Evolutionary conservation across 2,329 filamentous ascomycete genomes (phyloP), one percentile per base, ranked within the genome.

Genomic region (Sporothrix variecibatus): DNA sequence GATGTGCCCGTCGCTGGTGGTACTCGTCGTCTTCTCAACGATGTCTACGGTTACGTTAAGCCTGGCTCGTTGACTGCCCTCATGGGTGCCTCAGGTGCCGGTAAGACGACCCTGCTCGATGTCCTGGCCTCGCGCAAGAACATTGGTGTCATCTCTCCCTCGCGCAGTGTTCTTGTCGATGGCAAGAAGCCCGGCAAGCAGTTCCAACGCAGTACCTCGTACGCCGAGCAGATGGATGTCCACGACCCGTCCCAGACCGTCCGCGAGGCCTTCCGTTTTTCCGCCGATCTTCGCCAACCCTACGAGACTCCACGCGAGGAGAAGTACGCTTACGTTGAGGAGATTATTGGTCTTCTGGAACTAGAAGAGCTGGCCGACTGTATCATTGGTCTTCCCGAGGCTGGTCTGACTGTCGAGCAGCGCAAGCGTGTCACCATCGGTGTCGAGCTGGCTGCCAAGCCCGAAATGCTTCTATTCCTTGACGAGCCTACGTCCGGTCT

Each of bases 361-460:
- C 89, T 90, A 84, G 87, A 89, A 78, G 77, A 83, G 8, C 88
- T 89, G 53, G 88, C 88, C 1, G 88, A 90, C 79, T 87, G 86
- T 73, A 87, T 90, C 43, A 89, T 90, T 69, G 88, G 88, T 40
- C 84, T 82, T 2, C 84, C 87, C 3, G 88, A 95, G 79, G 91
- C 93, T 79, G 94, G 93, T 76, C 84, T 93, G 31, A 92, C 91
- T 3, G 88, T 90, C 15, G 89, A 90, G 79, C 87, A 90, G 81
- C 85, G 88, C 69, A 91, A 91, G 82, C 92, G 94, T 78, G 89
- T 97, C n/a, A 97, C 94, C 0, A 97, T 97, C 75, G 94, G 93
- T 78, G 94, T 97, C 11, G 94, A 97, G 80, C 86, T 97, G 8
- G 94, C 93, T 9, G 94, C 94, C 20, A 96, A 93, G 82, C 92